These are phyloP conservation scores for Aspergillus jensenii DNA, from an alignment of 2,329 filamentous ascomycete species.

Conservation along the genomic window DNA sequence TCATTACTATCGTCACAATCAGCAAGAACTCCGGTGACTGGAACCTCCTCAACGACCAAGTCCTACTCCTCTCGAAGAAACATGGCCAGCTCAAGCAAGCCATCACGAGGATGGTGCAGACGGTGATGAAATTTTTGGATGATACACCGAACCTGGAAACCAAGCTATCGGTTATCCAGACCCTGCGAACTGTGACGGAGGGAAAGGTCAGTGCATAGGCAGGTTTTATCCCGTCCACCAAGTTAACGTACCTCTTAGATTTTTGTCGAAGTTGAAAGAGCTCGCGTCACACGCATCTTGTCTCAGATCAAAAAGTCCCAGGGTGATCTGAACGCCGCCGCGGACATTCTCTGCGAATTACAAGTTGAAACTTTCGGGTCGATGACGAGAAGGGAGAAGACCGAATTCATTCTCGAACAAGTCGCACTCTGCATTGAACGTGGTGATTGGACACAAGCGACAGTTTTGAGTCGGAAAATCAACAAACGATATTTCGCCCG, in stretches of 20 bases:
- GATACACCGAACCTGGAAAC: conserved; percentile 80
- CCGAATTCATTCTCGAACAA: conserved; percentile 95
- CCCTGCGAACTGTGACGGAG: conserved; percentile 91
- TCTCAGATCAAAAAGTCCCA: conserved; percentile 97
- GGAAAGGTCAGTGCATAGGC: conserved; percentile 66
- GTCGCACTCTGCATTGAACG: conserved; percentile 93
- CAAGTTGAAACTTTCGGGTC: conserved; percentile 99
- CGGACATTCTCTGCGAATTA: conserved; percentile 92
- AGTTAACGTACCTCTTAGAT: conserved; percentile 56
- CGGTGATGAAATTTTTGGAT: conserved; percentile 88
- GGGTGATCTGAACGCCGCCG: conserved; percentile 84
- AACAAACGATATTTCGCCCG: conserved; percentile 88
- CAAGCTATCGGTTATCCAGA: conserved; percentile 93
- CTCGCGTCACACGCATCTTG: conserved; percentile 88
- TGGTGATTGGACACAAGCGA: conserved; percentile 93
- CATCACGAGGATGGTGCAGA: conserved; percentile 98
- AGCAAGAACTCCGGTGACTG: conserved; percentile 92
- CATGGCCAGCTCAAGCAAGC: conserved; percentile 99
- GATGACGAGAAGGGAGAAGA: conserved; percentile 97
- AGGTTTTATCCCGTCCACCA: neutral
- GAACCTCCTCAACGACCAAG: conserved; percentile 94
- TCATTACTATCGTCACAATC: conserved; percentile 87
- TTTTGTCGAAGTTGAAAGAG: conserved; percentile 97
- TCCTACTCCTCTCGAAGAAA: conserved; percentile 95
- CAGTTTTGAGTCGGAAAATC: conserved; percentile 93